Base-by-base conservation (phyloP, 2,329 filamentous ascomycete species). In the Diaporthe helianthi region DNA sequence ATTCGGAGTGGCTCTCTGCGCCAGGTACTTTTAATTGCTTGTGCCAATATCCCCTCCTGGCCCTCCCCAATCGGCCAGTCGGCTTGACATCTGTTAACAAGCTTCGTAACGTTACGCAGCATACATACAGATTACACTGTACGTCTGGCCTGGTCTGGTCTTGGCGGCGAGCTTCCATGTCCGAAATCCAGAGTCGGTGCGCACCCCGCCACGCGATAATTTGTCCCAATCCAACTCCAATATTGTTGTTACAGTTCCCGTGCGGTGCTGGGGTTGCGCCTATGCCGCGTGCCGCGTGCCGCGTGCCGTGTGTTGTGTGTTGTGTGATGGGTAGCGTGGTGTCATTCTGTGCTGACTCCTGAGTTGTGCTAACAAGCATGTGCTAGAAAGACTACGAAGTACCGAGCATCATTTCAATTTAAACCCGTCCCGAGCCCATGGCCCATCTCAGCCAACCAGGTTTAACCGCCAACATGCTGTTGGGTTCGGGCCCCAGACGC, bases 361-460 rank as follows among this genome's bases (percentile, higher is more conserved):
- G n/a, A n/a, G n/a, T n/a, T n/a, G n/a, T n/a, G n/a, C n/a, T n/a
- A n/a, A n/a, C n/a, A n/a, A n/a, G n/a, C n/a, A n/a, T n/a, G n/a
- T n/a, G n/a, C n/a, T n/a, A n/a, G n/a, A n/a, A n/a, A n/a, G n/a
- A n/a, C n/a, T n/a, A n/a, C 31, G 24, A n/a, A 26, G 33, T 13
- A 38, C 31, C 38, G 19, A 44, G 38, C 38, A 44, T 44, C 38
- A 19, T 44, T 17, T 46, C 41, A 46, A 6, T 46, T n/a, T 19
- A 17, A 44, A 19, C 38, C n/a, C 38, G 15, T n/a, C 41, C 41
- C 8, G 9, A n/a, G 13, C 12, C 12, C 29, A 49, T 65, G 15
- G 36, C 71, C 72, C 52, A 24, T 47, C 36, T 60, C 72, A 71
- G 70, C 72, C 51, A 64, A 71, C 71, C 71, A 67, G n/a, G 26